Evolutionary conservation across 2,329 filamentous ascomycete species (phyloP), one percentile per base, ranked within the genome.

Genomic region (Colletotrichum phormii): DNA sequence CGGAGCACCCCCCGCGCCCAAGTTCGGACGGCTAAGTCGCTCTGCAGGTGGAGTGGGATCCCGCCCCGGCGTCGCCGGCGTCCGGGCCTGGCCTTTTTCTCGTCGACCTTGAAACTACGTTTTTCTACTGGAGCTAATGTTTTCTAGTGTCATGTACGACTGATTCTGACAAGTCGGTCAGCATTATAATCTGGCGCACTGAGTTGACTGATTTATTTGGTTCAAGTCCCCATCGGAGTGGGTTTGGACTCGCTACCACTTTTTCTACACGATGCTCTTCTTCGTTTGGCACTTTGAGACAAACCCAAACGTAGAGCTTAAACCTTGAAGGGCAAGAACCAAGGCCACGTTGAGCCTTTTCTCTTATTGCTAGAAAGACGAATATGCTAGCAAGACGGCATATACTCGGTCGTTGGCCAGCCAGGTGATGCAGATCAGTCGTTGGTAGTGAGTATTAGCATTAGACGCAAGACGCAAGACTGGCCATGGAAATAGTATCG

Each of bases 31-130:
- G 70, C 54, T 13, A 42, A 46, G 54, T 24, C 31, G 65, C 49
- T 22, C 18, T 51, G 33, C n/a, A 60, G 33, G 26, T 57, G 35
- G 15, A 49, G 29, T 35, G 26, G 31, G 66, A 35, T 54, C 35
- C 71, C 71, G 71, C 71, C 60, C 66, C 71, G 66, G 71, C 66
- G 55, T 73, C 67, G 54, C 66, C 61, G 66, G 55, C 67, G 58
- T 58, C n/a, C 66, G 61, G 55, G 35, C 55, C 49, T n/a, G 24
- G 22, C 26, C 53, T 49, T 49, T 49, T 49, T 49, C 42, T 49
- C 42, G 18, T 49, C 18, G 11, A 35, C 18, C 13, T 26, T n/a
- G 26, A 13, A n/a, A 22, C 29, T 61, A 29, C 22, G 6, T 49
- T 35, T n/a, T 29, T 4, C 63, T 31, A 11, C 35, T 11, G 29